Evolutionary conservation across 2,329 filamentous ascomycete species (phyloP).

Genomic region (Verticillium tricorpus): DNA sequence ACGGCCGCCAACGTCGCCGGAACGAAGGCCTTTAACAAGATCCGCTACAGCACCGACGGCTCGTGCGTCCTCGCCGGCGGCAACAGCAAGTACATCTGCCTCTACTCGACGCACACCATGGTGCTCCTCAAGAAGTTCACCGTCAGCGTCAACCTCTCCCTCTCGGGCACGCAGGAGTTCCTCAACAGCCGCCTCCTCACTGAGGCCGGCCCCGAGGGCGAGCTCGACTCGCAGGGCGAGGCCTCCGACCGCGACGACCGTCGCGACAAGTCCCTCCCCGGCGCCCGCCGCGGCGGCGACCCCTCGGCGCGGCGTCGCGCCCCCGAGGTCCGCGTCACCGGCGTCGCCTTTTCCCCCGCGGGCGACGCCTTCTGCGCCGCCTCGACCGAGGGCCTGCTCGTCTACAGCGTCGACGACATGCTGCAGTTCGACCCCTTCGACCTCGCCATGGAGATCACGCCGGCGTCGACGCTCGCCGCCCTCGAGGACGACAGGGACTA

Average conservation of each 20-base stretch:
- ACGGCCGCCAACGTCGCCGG: constrained; percentile 88
- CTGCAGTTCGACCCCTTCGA: constrained; percentile 94
- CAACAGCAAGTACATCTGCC: constrained; percentile 97
- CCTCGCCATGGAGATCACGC: constrained; percentile 89
- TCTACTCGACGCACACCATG: constrained; percentile 92
- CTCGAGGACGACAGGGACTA: constrained; percentile 68
- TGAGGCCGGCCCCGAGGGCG: constrained; percentile 77
- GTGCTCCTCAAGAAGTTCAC: constrained; percentile 93
- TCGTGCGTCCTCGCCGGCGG: constrained; percentile 85
- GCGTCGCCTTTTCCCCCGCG: constrained; percentile 82
- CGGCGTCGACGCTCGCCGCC: constrained; percentile 70
- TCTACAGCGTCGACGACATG: constrained; percentile 84
- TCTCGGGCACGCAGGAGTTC: constrained; percentile 95
- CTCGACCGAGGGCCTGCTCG: constrained; percentile 86
- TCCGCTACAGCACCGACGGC: constrained; percentile 89
- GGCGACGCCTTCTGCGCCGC: constrained; percentile 91
- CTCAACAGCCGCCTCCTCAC: constrained; percentile 89
- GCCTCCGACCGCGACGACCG: constrained; percentile 85
- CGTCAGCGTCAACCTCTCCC: constrained; percentile 89
- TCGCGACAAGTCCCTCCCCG: constrained; percentile 73
- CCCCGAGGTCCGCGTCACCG: constrained; percentile 79
- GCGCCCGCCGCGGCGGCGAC: constrained; percentile 78
- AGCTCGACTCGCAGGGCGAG: constrained; percentile 86
- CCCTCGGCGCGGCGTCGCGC: constrained; percentile 71
- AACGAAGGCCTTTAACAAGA: constrained; percentile 84